Base-by-base conservation (phyloP, 139 green algal genomes). In the Chlamydomonas sp. region DNA sequence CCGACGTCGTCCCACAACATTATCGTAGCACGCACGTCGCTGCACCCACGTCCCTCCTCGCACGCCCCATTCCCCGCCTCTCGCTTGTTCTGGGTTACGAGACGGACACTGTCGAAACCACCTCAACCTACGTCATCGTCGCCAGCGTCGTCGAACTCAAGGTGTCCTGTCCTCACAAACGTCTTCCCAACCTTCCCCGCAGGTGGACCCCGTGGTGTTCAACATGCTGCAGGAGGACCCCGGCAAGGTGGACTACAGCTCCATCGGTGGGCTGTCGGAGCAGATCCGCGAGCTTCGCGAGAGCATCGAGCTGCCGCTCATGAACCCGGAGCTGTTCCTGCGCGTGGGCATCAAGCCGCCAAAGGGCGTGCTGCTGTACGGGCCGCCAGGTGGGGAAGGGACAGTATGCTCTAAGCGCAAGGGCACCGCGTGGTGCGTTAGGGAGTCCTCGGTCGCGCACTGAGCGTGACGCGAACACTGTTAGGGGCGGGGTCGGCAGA, bases 291-390 rank as follows among this genome's bases (percentile, higher is more conserved):
- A 98, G 94, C 93, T 99, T 80, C 93, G 98, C 2, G 98, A 99
- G 91, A 95, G 92, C 79, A 98, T 99, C 49, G 98, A 99, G 96
- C 94, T 99, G 92, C 98, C 98, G 60, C 94, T 99, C n/a, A 96
- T 99, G 93, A 99, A 99, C 94, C 98, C 98, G 15, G 98, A 99
- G 94, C 95, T 99, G 15, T 99, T 99, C 93, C 80, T 97, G 64
- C 92, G 98, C 1, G 98, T 99, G 59, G 98, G 98, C 87, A 99
- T 99, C 95, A 99, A 98, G 79, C 98, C 98, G 58, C 98, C 98
- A 60, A 99, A 99, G 92, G 97, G 95, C 15, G 96, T 98, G 87
- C 91, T 98, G 87, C 94, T 98, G 75, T 98, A 98, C 89, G 95
- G 95, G 0, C 96, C 92, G 72, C 94, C 87, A 86, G 90, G 90